Percentiles rank a stretch among this genome's conserved stretches.
phyloP scores from a whole-genome alignment of 495 filamentous ascomycete genomes.

The Penicillium bialowiezense region DNA sequence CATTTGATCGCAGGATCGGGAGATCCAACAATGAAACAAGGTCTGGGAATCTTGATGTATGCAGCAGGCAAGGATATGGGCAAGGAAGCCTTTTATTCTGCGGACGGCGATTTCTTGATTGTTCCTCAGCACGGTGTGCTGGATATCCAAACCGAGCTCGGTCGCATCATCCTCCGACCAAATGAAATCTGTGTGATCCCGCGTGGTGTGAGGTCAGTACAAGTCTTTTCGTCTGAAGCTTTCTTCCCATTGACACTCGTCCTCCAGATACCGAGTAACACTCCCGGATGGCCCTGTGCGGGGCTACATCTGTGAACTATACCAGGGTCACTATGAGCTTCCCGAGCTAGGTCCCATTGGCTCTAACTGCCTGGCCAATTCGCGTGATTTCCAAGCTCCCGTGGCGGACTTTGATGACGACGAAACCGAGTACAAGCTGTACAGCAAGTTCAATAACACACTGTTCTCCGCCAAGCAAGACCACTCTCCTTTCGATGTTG shows the following conservation, averaged over 20 bases:
- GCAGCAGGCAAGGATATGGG: conserved; percentile 80
- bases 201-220: conserved; percentile 57
- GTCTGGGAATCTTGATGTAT: conserved; percentile 79
- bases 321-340: conserved; percentile 79
- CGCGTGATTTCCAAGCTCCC: conserved; percentile 84
- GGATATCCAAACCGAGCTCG: conserved; percentile 84
- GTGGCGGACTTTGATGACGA: conserved; percentile 71
- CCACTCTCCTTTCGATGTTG: conserved; percentile 80
- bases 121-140: conserved; percentile 81
- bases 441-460: conserved; percentile 76
- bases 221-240: too few relatives aligned
- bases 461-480: conserved; percentile 70
- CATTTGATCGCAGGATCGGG: conserved; percentile 79
- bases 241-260: too few relatives aligned
- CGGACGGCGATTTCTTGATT: conserved; percentile 85
- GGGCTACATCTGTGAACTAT: conserved; percentile 86
- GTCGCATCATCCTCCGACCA: conserved; percentile 75
- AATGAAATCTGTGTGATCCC: conserved; percentile 90
- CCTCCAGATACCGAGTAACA: conserved; percentile 63
- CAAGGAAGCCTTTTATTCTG: conserved; percentile 78
- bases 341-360: conserved; percentile 90
- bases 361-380: conserved; percentile 81
- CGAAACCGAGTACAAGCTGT: conserved; percentile 53
- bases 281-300: conserved; percentile 63
- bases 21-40: conserved; percentile 76